These are phyloP conservation scores for Ilyonectria mors-panacis DNA, from an alignment of 2,329 filamentous ascomycete genomes.

Conservation along the genomic window DNA sequence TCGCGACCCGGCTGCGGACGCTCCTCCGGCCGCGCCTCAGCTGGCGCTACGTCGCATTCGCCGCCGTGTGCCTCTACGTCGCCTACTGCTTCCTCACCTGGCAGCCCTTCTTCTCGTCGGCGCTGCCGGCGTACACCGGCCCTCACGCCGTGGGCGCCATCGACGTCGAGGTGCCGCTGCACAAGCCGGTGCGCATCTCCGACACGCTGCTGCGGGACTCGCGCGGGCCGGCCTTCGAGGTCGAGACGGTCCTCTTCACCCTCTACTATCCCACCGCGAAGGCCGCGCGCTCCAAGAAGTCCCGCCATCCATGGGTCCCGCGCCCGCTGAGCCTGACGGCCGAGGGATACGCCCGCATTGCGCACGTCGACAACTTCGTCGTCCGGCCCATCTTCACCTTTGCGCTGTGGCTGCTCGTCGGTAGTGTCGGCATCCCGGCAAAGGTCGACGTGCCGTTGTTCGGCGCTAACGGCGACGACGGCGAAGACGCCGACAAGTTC, in stretches of 20 bases:
- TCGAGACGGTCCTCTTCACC: conserved; percentile 65
- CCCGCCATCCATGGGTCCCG: conserved; percentile 62
- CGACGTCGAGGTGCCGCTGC: conserved; percentile 62
- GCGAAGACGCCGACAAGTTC: conserved; percentile 46
- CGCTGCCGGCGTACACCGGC: conserved; percentile 61
- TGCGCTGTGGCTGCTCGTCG: conserved; percentile 59
- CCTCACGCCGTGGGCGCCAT: conserved; percentile 62
- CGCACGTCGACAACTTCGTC: conserved; percentile 60
- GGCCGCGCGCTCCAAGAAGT: conserved; percentile 41
- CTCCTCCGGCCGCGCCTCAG: conserved; percentile 52
- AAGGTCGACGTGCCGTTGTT: conserved; percentile 62
- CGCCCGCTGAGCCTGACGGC: conserved; percentile 61
- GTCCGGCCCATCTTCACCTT: conserved; percentile 60
- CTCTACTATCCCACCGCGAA: conserved; percentile 63
- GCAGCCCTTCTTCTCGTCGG: conserved; percentile 60
- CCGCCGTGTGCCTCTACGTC: conserved; percentile 52
- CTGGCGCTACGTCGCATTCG: conserved; percentile 53
- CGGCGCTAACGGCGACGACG: conserved; percentile 38
- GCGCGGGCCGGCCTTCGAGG: conserved; percentile 58
- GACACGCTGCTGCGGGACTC: conserved; percentile 53
- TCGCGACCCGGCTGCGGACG: conserved; percentile 25
- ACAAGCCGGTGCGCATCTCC: conserved; percentile 50
- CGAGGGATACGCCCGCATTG: conserved; percentile 63
- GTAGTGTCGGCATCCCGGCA: conserved; percentile 63
- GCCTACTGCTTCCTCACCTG: conserved; percentile 58